These are phyloP conservation scores for Populus hybrid DNA, from an alignment of 441 rosid genomes.

Conservation along the genomic window DNA sequence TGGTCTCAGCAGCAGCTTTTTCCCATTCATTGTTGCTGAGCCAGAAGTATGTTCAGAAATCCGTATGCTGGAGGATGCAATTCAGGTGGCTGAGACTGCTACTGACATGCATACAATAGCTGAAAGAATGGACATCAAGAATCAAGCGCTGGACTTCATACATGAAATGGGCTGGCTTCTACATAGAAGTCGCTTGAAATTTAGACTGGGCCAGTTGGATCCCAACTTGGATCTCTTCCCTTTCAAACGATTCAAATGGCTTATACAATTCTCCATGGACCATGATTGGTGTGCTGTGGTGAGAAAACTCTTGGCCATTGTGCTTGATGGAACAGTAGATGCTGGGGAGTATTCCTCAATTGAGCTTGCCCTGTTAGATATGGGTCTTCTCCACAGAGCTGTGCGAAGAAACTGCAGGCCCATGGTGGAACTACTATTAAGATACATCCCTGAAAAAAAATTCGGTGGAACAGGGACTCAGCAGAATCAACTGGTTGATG, in stretches of 20 bases:
- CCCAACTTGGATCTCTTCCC: slow-evolving; percentile 57
- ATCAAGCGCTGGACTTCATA: slow-evolving; percentile 68
- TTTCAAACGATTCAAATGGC: slow-evolving; percentile 63
- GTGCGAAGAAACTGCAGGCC: slow-evolving; percentile 67
- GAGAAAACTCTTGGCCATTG: slow-evolving; percentile 56
- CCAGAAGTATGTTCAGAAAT: slow-evolving; percentile 67
- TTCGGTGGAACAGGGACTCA: slow-evolving; percentile 21
- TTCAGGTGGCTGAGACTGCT: slow-evolving; percentile 39
- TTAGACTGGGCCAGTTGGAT: slow-evolving; percentile 43
- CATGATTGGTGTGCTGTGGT: slow-evolving; percentile 84
- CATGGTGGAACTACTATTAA: slow-evolving; percentile 64
- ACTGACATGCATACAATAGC: slow-evolving; percentile 28
- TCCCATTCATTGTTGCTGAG: slow-evolving; percentile 80
- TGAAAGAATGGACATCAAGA: slow-evolving; percentile 38
- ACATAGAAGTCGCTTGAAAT: slow-evolving; percentile 51
- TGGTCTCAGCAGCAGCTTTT: slow-evolving; percentile 68
- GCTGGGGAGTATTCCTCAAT: slow-evolving; percentile 39
- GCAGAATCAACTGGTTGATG: slow-evolving; percentile 18
- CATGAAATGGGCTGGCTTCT: slow-evolving; percentile 92
- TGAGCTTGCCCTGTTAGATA: slow-evolving; percentile 46
- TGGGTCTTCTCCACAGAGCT: slow-evolving; percentile 76
- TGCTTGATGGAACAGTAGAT: slow-evolving; percentile 59
- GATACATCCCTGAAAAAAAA: slow-evolving; percentile 41
- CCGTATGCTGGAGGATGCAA: slow-evolving; percentile 52
- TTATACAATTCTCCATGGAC: slow-evolving; percentile 77